Base-by-base conservation (phyloP, 2,329 filamentous ascomycete genomes). In the Macrophomina pseudophaseolina region DNA sequence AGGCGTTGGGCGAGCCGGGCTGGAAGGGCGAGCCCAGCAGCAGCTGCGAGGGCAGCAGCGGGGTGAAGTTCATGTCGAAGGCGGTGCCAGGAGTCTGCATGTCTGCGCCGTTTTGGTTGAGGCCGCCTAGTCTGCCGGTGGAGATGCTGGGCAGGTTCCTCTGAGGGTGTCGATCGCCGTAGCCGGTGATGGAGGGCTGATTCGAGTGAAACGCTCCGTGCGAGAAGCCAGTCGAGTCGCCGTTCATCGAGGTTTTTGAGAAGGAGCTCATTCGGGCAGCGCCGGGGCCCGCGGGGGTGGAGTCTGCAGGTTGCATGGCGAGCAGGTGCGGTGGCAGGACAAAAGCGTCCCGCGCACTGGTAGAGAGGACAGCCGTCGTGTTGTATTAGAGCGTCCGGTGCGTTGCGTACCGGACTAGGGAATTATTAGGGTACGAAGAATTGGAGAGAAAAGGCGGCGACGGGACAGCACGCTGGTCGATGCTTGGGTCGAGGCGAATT, bases 51-150 rank as follows among this genome's bases (percentile, higher is more conserved):
- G 95, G 95, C 44, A 99, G 88, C 71, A 99, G 86, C 70, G 95
- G 94, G 11, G 95, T 97, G 80, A 97, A 98, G 81, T 98, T 95
- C 94, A 98, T 97, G 76, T 98, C 95, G 76, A 93, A 97, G 51
- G 87, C 93, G 63, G 93, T 94, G 51, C 91, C 93, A 16, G 95
- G 94, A 30, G 91, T 94, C 71, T 91, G 85, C 87, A 97, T 88
- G 70, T 97, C 93, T 73, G 86, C 87, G 68, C 81, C 83, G 77
- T 85, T 88, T 74, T 86, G 85, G 69, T 84, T 81, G 64, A 80
- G 81, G 59, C 81, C 80, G 33, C 80, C 78, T 79, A 91, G 85
- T 69, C 88, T 83, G 75, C 91, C 89, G 28, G 95, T 97, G 80
- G 97, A 97, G 82, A 98, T 97, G 70, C 90, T 89, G 70, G 94